Conservation (phyloP, 352 stramenopile species). For the Pythium dissotocum region DNA sequence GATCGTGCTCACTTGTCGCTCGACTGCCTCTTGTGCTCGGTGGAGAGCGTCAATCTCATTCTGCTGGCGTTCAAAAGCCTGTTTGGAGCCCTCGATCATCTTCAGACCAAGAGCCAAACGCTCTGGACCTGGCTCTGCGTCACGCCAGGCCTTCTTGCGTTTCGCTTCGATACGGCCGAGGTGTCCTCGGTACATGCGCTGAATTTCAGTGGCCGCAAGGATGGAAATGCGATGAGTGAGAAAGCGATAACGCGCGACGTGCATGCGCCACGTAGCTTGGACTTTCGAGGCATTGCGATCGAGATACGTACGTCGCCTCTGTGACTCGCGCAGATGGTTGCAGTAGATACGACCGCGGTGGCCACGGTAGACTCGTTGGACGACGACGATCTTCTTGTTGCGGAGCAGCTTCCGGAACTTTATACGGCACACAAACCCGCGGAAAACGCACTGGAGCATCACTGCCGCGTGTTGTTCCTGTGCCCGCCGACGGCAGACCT, state of each 20-base stretch:
- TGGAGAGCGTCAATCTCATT: constrained; percentile 92
- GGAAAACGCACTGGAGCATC: constrained; percentile 64
- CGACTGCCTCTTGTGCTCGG: constrained; percentile 86
- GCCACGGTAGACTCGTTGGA: constrained; percentile 80
- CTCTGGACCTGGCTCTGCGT: constrained; percentile 85
- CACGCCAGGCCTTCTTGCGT: constrained; percentile 85
- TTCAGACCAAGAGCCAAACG: constrained; percentile 87
- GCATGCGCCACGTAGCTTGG: constrained; percentile 90
- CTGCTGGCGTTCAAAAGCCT: constrained; percentile 91
- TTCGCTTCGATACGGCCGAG: constrained; percentile 64
- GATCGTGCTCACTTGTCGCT: constrained; percentile 88
- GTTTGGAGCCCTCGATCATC: constrained; percentile 93
- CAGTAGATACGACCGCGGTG: constrained; percentile 51
- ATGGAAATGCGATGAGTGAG: constrained; percentile 59
- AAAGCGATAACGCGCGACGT: constrained; percentile 67
- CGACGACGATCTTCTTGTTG: constrained; percentile 40
- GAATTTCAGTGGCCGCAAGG: constrained; percentile 87
- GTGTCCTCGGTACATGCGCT: constrained; percentile 88
- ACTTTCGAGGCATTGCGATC: constrained; percentile 73
- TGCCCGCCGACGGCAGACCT: constrained; percentile 22
- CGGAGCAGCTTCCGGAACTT: constrained; percentile 45
- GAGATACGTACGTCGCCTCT: constrained; percentile 42
- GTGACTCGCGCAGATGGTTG: constrained; percentile 40
- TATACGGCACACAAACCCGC: constrained; percentile 62
- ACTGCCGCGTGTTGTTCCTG: constrained; percentile 37